Evolutionary conservation across 2,329 filamentous ascomycete genomes (phyloP), one percentile per base, ranked within the genome.

Genomic region (Pyrenophora seminiperda): DNA sequence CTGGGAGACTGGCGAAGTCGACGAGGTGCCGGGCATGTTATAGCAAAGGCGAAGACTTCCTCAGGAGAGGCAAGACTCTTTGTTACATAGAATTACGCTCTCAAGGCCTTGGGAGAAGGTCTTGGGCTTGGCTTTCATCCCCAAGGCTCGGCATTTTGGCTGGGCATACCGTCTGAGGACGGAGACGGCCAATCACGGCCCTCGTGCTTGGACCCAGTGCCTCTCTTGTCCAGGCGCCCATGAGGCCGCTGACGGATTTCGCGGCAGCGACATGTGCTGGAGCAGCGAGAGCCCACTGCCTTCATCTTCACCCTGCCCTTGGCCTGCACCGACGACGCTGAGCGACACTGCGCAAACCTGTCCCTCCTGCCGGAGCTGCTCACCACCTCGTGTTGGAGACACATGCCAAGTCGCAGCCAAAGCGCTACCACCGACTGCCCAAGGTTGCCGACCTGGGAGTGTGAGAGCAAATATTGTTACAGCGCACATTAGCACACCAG

Each of bases 11-110:
- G 52, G 50, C 41, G 48, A 51, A 51, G 53, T 48, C 41, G 58
- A 57, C 53, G 66, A 61, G 63, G 50, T 45, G 51, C 34, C 53
- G 62, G 53, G 65, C 70, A 73, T 72, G 64, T 66, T 71, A 72
- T 72, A 72, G 50, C 47, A 53, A 45, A 57, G 42, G 54, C 47
- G 53, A 58, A 54, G 60, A 50, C 61, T 61, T 61, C 43, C 68
- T 65, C 64, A 63, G 65, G 65, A 68, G 66, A 67, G 64, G 58
- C 60, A 65, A 66, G 61, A 62, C 59, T 59, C 53, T 63, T 63
- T 59, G 67, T 67, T 69, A 64, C 62, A 67, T 68, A 58, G 41
- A 59, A 59, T 55, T 60, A 46, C 61, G 61, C 59, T 60, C 61
- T 64, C 60, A 70, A 67, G 62, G 58, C 57, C 63, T 65, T 68